Evolutionary conservation across 1,284 basidiomycete genomes (phyloP).

Genomic region (Agroathelia rolfsii): DNA sequence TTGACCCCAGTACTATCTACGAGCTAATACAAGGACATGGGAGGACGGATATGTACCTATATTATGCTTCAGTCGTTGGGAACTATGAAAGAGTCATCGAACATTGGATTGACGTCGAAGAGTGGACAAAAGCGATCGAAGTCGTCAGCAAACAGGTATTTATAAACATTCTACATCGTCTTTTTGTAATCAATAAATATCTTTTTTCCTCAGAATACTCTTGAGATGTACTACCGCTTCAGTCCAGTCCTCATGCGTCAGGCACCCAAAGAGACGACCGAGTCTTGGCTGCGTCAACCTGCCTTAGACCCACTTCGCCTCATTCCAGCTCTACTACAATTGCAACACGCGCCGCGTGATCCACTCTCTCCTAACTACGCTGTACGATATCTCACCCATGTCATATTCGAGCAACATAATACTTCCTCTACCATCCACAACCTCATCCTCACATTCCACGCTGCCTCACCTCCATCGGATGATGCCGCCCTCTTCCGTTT

Average conservation of each 20-base stretch:
- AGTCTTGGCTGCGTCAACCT: conserved; percentile 83
- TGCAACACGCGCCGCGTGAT: conserved; percentile 61
- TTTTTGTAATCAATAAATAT: background rate
- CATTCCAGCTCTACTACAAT: conserved; percentile 82
- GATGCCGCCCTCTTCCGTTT: conserved; percentile 82
- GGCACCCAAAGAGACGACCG: conserved; percentile 81
- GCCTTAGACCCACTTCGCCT: conserved; percentile 76
- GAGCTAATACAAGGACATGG: conserved; percentile 92
- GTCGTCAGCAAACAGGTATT: conserved; percentile 78
- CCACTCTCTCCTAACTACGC: conserved; percentile 74
- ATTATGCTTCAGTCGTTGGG: conserved; percentile 77
- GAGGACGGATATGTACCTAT: conserved; percentile 84
- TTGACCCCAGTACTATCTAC: conserved; percentile 82
- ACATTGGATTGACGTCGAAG: conserved; percentile 86
- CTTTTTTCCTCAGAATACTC: conserved; percentile 41
- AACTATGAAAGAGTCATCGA: conserved; percentile 85
- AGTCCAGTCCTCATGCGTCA: conserved; percentile 82
- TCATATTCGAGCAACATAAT: conserved; percentile 72
- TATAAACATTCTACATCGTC: conserved; percentile 2
- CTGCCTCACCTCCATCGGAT: conserved; percentile 53
- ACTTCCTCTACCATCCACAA: conserved; percentile 90
- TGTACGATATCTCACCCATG: conserved; percentile 79
- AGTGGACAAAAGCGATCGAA: conserved; percentile 88
- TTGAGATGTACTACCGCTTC: conserved; percentile 93
- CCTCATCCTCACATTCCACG: conserved; percentile 83